Evolutionary conservation across 1,284 basidiomycete genomes (phyloP), one percentile per base, ranked within the genome.

Genomic region (Gymnopus androsaceus): DNA sequence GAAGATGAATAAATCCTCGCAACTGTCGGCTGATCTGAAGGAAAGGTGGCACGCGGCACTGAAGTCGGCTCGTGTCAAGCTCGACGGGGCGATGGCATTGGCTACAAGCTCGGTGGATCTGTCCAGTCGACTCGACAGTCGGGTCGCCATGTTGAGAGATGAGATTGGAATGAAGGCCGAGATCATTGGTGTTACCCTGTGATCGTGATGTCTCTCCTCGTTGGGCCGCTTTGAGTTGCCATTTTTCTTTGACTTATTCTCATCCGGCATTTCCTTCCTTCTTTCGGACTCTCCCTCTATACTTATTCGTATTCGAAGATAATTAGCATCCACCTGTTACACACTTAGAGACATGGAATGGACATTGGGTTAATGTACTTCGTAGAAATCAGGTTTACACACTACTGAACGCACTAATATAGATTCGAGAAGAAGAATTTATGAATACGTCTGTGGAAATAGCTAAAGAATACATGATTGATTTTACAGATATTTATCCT

Each of bases 61-160:
- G 59, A 75, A 75, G 61, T 67, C 57, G 7, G 84, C 83, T 8
- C 72, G 65, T 46, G 72, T 72, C 54, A 77, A 77, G 63, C 68
- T 90, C 37, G 83, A 84, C 54, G 67, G 71, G 57, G 84, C 84
- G 50, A 67, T 81, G 47, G 64, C 66, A 8, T 59, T 83, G 27
- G 77, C 82, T 41, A 75, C 80, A 51, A 81, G 75, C 61, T 71
- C 78, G 53, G 76, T 83, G 25, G 88, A 90, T 68, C 56, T 91
- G 64, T 81, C 80, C 37, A 83, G 83, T 55, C 72, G 88, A 64
- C 66, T 90, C 59, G 88, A 89, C 58, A 86, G 80, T 66, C 70
- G 88, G 66, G 79, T 90, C 48, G 75, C 77, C 59, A 85, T 90
- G 84, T 67, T 90, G 53, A 74, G 75, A 62, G 85, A 88, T 64